These are phyloP conservation scores for Aureobasidium musti DNA, from an alignment of 2,329 filamentous ascomycete species.

Conservation along the genomic window DNA sequence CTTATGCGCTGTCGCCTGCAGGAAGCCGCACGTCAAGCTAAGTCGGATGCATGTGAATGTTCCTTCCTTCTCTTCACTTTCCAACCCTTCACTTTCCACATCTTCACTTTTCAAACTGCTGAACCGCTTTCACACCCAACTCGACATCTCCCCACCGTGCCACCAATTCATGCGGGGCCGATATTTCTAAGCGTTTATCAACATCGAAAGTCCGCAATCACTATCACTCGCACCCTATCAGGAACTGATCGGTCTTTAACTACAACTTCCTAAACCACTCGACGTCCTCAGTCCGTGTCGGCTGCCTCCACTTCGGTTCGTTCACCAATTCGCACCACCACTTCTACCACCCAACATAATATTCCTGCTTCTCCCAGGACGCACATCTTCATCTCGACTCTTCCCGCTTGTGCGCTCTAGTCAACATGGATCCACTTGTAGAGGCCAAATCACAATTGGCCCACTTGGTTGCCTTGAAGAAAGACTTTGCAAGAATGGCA, in stretches of 20 bases:
- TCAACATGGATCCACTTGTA: background rate
- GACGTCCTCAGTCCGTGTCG: background rate
- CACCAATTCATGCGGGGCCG: background rate
- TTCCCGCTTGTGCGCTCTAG: background rate
- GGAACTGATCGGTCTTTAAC: background rate
- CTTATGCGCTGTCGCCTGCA: slow-evolving; percentile 17
- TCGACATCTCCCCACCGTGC: background rate
- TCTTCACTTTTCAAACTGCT: too few species aligned
- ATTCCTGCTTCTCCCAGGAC: background rate
- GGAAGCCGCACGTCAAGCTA: slow-evolving; percentile 7
- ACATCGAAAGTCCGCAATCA: background rate
- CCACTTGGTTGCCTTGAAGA: background rate
- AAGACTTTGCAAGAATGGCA: background rate
- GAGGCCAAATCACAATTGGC: background rate
- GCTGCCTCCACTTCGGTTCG: too few species aligned
- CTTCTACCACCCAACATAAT: background rate
- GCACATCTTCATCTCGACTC: background rate
- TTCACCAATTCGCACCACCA: background rate
- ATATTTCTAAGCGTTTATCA: background rate
- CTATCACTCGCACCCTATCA: background rate
- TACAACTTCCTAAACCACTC: background rate
- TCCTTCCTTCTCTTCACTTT: background rate
- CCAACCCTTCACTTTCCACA: background rate
- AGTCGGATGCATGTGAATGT: background rate
- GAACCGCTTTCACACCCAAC: background rate